Evolutionary conservation across 1,139 yeast species (phyloP).

Genomic region (Zygotorulaspora mrakii): DNA sequence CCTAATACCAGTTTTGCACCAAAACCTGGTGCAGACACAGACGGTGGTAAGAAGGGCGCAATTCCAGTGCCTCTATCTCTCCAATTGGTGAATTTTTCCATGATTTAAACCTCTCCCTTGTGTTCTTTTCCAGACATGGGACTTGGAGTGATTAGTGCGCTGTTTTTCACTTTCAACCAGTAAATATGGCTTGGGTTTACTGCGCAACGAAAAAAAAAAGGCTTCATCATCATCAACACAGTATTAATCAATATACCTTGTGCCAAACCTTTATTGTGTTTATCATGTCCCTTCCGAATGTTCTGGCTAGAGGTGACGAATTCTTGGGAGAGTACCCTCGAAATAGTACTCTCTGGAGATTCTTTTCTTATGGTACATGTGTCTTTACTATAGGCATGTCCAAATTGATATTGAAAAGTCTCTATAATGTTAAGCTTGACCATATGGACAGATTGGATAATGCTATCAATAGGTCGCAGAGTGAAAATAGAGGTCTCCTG

Average conservation of each 20-base stretch:
- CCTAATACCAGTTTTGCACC: slow-evolving; percentile 18
- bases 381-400: slow-evolving; percentile 61
- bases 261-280: not conserved
- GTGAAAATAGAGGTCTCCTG: slow-evolving; percentile 67
- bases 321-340: slow-evolving; percentile 65
- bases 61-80: slow-evolving; percentile 83
- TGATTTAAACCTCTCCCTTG: not conserved
- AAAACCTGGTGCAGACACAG: slow-evolving; percentile 21
- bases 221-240: no score
- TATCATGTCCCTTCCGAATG: slow-evolving; percentile 69
- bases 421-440: slow-evolving; percentile 60
- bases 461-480: slow-evolving; percentile 58
- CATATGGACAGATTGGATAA: slow-evolving; percentile 60
- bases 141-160: not conserved
- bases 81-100: slow-evolving; percentile 75
- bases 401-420: slow-evolving; percentile 55
- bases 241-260: no score
- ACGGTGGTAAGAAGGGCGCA: slow-evolving; percentile 63
- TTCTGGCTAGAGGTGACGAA: slow-evolving; percentile 69
- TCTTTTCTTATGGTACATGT: slow-evolving; percentile 67
- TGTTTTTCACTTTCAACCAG: not conserved
- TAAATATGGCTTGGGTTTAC: no score
- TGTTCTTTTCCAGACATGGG: not conserved
- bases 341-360: slow-evolving; percentile 56
- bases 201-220: no score